phyloP scores from a whole-genome alignment of 345 rosid species.

The Eucalyptus curtisii region DNA sequence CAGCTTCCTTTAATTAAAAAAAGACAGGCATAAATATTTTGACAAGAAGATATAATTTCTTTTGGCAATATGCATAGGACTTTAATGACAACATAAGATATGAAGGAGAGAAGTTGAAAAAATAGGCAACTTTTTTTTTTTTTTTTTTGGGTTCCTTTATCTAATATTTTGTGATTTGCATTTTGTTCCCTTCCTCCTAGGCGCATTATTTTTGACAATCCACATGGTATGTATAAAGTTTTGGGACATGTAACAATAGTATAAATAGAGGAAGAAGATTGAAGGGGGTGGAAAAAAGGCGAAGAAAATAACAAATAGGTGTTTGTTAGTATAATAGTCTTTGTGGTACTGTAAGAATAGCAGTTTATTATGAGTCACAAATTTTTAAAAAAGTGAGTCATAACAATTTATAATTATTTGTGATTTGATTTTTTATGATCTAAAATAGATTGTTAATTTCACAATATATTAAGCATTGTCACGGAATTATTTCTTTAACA shows the following conservation, averaged over 20 bases:
- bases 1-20: background rate
- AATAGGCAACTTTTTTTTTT: background rate
- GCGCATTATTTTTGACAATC: background rate
- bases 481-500: no score
- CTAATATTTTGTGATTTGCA: background rate
- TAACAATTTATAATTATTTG: no score
- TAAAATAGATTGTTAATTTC: fast-evolving
- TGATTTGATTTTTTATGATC: no score
- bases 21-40: background rate
- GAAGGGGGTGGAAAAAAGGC: background rate
- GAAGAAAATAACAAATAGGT: no score
- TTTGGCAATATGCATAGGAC: background rate
- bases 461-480: no score
- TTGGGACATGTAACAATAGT: background rate
- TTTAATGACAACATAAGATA: background rate
- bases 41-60: background rate
- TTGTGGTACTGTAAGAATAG: fast-evolving
- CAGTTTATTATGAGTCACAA: fast-evolving
- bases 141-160: background rate
- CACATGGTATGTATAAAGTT: background rate
- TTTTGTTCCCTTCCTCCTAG: background rate
- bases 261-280: background rate
- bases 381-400: no score
- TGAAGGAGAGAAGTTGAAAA: background rate
- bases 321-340: fast-evolving